Evolutionary conservation across 805 yeast genomes (phyloP), one percentile per base, ranked within the genome.

Genomic region (Zygoascus tannicola): DNA sequence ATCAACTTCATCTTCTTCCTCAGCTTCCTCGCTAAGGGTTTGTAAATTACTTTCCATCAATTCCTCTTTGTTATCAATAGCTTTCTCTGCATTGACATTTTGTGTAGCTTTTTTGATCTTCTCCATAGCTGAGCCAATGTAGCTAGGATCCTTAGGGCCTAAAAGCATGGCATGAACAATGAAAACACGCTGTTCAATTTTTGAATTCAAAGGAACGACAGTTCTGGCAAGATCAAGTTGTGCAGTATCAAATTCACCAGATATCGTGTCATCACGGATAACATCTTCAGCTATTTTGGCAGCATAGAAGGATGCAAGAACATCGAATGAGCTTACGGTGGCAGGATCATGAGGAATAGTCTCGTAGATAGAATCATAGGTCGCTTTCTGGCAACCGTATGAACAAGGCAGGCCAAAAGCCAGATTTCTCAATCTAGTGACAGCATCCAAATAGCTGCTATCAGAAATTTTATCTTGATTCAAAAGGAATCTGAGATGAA

Each of bases 301-400:
- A 7, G 62, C 50, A 45, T 51, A 50, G 58, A 57, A 59, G 12
- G 57, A 57, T 10, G 62, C 58, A 32, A 59, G 38, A 2, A 52
- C 52, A 38, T 62, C 66, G 5, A 60, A 46, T 14, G 57, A 53
- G 22, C 59, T 47, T 37, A 47, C 48, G 21, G 54, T 46, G 4
- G 54, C 43, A n/a, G 48, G 34, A 38, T 56, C 62, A 22, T 46
- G 41, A 23, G 47, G 34, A 15, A 53, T 51, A 4, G 55, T 40
- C 40, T 39, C 43, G n/a, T 51, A 22, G 4, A 53, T 54, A 35
- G 53, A 52, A 20, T 51, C 54, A 33, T 49, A 49, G 20, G 52
- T 49, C 23, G 18, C 16, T 7, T 19, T 16, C 12, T 15, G 4
- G 20, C 40, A 37, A n/a, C 32, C 32, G 23, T 37, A 37, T 16